A percentile compares a stretch with the other conserved stretches of the same genome.
phyloP scores from a whole-genome alignment of 768 basidiomycete genomes.

The Mycena haematopus region DNA sequence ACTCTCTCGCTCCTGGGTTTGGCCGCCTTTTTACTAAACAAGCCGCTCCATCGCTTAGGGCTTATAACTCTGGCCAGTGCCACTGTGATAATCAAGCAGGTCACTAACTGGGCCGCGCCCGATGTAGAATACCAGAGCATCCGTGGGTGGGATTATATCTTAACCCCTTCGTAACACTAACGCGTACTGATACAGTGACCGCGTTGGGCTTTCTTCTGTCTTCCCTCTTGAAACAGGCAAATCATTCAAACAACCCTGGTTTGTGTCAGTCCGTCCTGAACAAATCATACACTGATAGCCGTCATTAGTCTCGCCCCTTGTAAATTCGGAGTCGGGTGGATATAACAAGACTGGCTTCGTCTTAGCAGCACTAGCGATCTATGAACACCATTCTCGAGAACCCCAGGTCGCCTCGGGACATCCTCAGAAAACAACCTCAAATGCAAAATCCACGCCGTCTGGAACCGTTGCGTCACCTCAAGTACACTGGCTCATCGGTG shows the following conservation, averaged over 20 bases:
- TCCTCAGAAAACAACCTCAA: not conserved
- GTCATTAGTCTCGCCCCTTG: slow-evolving; percentile 77
- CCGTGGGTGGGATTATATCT: slow-evolving; percentile 41
- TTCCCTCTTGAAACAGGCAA: slow-evolving; percentile 75
- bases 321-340: slow-evolving; percentile 68
- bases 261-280: slow-evolving; percentile 12
- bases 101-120: slow-evolving; percentile 58
- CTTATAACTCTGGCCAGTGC: slow-evolving; percentile 63
- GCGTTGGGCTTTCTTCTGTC: slow-evolving; percentile 71
- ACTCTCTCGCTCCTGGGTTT: slow-evolving; percentile 57
- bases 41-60: slow-evolving; percentile 60
- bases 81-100: slow-evolving; percentile 54
- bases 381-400: slow-evolving; percentile 58
- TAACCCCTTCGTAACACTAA: not conserved
- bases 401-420: slow-evolving; percentile 24
- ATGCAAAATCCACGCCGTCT: slow-evolving; percentile 8
- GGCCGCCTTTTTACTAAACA: slow-evolving; percentile 56
- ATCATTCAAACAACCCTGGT: slow-evolving; percentile 85
- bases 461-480: slow-evolving; percentile 4
- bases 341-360: slow-evolving; percentile 72
- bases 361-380: slow-evolving; percentile 62
- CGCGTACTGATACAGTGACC: slow-evolving; percentile 51
- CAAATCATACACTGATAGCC: slow-evolving; percentile 9
- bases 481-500: slow-evolving; percentile 38
- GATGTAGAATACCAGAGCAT: slow-evolving; percentile 55